Conservation (phyloP, 2,329 filamentous ascomycete genomes). For the Arthrobotrys entomopaga region DNA sequence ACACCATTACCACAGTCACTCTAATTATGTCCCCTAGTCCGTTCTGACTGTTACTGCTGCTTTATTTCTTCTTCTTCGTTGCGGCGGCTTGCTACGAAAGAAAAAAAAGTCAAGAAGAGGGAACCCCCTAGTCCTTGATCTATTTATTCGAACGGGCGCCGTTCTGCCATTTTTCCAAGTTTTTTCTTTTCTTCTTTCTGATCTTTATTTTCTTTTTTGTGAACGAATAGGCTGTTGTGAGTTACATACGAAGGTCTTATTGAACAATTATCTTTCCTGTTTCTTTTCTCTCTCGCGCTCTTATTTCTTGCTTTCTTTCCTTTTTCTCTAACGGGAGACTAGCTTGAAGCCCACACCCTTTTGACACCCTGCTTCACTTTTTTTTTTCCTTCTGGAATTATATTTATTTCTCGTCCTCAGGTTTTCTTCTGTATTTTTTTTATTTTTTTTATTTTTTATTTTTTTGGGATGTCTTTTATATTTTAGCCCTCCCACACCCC, state of each 20-base stretch:
- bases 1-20: conserved; percentile 16
- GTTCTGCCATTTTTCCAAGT: conserved; percentile 43
- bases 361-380: conserved; percentile 53
- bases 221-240: conserved; percentile 53
- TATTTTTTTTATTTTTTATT: conserved; percentile 8
- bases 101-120: neutral
- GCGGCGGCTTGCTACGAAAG: no score
- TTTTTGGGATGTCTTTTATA: conserved; percentile 35
- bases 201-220: conserved; percentile 4
- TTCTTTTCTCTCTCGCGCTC: neutral
- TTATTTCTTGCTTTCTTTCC: conserved; percentile 4
- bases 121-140: conserved; percentile 12
- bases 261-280: neutral
- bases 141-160: conserved; percentile 47
- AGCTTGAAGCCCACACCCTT: conserved; percentile 42
- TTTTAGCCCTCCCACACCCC: conserved; percentile 54
- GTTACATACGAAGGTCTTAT: neutral
- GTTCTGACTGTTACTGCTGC: neutral
- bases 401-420: neutral
- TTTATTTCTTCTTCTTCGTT: neutral
- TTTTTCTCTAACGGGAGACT: conserved; percentile 52
- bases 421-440: conserved; percentile 43
- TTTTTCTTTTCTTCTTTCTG: conserved; percentile 21
- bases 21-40: neutral
- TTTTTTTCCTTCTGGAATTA: conserved; percentile 51